Base-by-base conservation (phyloP, 2,329 filamentous ascomycete species). In the Phaeosphaeriaceae sp. region DNA sequence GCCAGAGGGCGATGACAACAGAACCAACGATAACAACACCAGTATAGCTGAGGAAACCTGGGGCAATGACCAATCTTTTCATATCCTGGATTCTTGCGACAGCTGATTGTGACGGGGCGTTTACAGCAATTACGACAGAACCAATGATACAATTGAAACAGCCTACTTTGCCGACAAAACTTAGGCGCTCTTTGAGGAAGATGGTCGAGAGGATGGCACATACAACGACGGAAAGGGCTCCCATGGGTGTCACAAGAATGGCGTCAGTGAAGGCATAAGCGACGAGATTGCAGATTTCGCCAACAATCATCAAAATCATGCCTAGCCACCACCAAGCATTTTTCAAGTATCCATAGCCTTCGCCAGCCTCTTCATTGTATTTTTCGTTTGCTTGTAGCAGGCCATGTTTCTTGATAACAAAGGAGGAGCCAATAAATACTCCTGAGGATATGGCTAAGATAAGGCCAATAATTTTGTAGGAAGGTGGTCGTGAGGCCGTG, bases 261-360 rank as follows among this genome's bases (percentile, higher is more conserved):
- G 93, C 93, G 73, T 97, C 94, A 55, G 94, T 94, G 66, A 97
- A 97, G 48, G 92, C 90, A 70, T 97, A 97, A 45, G 94, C 94
- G 70, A 93, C 90, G 72, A 97, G 96, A 76, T 99, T 99, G 83
- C 91, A 40, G 12, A 40, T 26, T 75, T 99, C 94, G 61, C 94
- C 94, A 35, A 97, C 66, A 63, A 97, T 96, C 94, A 99, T 97
- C 50, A 97, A 81, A 0, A 80, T 92, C 94, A 99, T 97, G 63
- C 94, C 94, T 1, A 79, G 74, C 94, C 94, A 99, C 94, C 94
- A 99, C 79, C 84, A 96, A 16, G 80, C 80, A 67, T 97, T 97
- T 78, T 96, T 96, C 64, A 99, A 84, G 72, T 97, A 99, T 54
- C 93, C 92, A 73, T 97, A 97, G 48, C 94, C 94, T 74, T 97